phyloP scores from a whole-genome alignment of 345 rosid species.

The Cardiospermum halicacabum region DNA sequence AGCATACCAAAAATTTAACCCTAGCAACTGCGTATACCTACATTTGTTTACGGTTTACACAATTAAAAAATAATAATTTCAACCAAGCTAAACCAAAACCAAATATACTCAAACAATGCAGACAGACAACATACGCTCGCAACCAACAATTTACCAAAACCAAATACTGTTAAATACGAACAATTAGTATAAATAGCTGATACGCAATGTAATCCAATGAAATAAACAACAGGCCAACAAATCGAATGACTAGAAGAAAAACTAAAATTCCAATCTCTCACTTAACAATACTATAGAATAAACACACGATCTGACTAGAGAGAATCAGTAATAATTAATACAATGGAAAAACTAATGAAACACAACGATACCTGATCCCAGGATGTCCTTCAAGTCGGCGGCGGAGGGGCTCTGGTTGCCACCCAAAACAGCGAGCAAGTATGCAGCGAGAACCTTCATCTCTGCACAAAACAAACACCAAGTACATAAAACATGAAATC shows the following conservation, averaged over 20 bases:
- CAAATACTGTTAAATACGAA: no score
- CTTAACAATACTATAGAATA: background rate
- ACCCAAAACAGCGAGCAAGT: conserved; percentile 64
- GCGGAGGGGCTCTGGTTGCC: conserved; percentile 57
- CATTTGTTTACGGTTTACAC: no score
- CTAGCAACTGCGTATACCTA: no score
- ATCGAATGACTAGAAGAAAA: background rate
- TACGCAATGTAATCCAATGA: background rate
- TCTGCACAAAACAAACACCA: conserved; percentile 11
- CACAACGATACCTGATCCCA: conserved; percentile 48
- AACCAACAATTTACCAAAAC: no score
- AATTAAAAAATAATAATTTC: no score
- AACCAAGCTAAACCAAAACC: no score
- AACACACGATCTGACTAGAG: background rate
- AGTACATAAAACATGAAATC: background rate
- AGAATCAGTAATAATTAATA: background rate
- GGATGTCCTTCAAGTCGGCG: conserved; percentile 49
- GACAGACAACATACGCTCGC: no score
- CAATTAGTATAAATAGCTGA: background rate
- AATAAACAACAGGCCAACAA: background rate
- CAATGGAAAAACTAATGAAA: background rate
- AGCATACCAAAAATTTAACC: no score
- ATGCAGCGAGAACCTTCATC: conserved; percentile 83
- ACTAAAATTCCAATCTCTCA: background rate
- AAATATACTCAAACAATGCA: no score